phyloP scores from a whole-genome alignment of 1,284 basidiomycete species.

The Cutaneotrichosporon sp. region DNA sequence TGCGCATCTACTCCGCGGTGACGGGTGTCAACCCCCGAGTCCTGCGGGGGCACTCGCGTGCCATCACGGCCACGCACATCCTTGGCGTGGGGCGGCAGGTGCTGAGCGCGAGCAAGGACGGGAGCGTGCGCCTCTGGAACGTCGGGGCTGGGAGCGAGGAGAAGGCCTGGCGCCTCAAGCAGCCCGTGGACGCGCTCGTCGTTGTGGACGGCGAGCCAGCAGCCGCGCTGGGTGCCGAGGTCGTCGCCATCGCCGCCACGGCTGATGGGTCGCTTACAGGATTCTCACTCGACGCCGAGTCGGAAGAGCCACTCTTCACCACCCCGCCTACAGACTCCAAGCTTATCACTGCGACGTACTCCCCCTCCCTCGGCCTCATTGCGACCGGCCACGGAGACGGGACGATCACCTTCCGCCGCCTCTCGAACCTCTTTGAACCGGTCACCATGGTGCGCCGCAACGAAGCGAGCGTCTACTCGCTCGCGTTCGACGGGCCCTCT shows the following conservation, averaged over 20 bases:
- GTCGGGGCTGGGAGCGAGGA: slow-evolving; percentile 62
- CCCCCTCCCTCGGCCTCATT: slow-evolving; percentile 55
- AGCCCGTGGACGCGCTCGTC: slow-evolving; percentile 36
- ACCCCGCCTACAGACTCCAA: slow-evolving; percentile 44
- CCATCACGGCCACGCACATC: slow-evolving; percentile 61
- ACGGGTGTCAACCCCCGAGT: slow-evolving; percentile 58
- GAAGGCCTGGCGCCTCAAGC: slow-evolving; percentile 42
- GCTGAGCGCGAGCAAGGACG: slow-evolving; percentile 64
- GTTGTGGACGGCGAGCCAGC: slow-evolving; percentile 35
- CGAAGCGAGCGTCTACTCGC: slow-evolving; percentile 61
- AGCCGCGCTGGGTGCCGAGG: slow-evolving; percentile 10
- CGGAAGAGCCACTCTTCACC: slow-evolving; percentile 39
- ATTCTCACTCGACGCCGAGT: slow-evolving; percentile 55
- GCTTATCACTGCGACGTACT: slow-evolving; percentile 61
- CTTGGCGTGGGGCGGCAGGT: slow-evolving; percentile 66
- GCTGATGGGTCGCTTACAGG: slow-evolving; percentile 58
- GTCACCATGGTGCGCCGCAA: slow-evolving; percentile 58
- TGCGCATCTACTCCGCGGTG: slow-evolving; percentile 51
- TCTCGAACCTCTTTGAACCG: slow-evolving; percentile 46
- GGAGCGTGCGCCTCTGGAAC: slow-evolving; percentile 73
- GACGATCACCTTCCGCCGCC: slow-evolving; percentile 62
- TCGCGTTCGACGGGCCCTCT: slow-evolving; percentile 48
- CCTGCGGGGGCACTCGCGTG: slow-evolving; percentile 68
- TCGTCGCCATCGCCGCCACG: slow-evolving; percentile 59
- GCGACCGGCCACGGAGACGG: slow-evolving; percentile 68